phyloP scores from a whole-genome alignment of 805 yeast species.

The Brettanomyces nanus region DNA sequence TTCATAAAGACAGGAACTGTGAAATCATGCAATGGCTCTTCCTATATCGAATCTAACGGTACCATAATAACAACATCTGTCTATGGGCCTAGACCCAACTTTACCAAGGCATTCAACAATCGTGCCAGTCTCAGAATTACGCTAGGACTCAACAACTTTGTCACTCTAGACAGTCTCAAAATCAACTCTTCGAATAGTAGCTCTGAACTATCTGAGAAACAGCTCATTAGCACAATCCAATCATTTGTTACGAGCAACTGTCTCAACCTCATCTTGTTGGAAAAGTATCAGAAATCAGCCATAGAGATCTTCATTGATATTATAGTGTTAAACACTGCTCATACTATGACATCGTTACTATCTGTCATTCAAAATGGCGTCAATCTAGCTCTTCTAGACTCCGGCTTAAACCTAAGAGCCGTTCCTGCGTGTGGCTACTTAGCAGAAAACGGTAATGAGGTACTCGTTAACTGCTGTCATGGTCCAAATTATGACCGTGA shows the following conservation, averaged over 20 bases:
- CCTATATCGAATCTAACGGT: constrained; percentile 63
- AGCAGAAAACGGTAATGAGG: constrained; percentile 10
- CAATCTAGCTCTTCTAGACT: constrained; percentile 71
- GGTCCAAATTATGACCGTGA: constrained; percentile 8
- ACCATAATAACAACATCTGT: constrained; percentile 61
- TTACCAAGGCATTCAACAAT: constrained; percentile 24
- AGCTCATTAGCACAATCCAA: constrained; percentile 27
- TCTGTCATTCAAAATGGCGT: constrained; percentile 49
- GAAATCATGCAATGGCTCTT: constrained; percentile 73
- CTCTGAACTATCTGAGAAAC: not conserved
- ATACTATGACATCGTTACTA: constrained; percentile 29
- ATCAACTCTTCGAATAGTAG: not conserved
- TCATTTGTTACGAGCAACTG: constrained; percentile 29
- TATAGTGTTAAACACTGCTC: constrained; percentile 36
- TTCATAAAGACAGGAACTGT: constrained; percentile 59
- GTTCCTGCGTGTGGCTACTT: constrained; percentile 55
- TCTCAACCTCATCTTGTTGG: constrained; percentile 39
- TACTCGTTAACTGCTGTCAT: constrained; percentile 29
- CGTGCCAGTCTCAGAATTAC: constrained; percentile 22
- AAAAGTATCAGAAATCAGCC: constrained; percentile 83
- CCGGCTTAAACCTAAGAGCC: constrained; percentile 75
- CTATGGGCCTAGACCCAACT: constrained; percentile 80
- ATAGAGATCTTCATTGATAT: constrained; percentile 71
- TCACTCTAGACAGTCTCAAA: constrained; percentile 1
- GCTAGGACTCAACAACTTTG: constrained; percentile 25